Evolutionary conservation across 441 rosid species (phyloP), one percentile per base, ranked within the genome.

Genomic region (Erodium chrysanthum): DNA sequence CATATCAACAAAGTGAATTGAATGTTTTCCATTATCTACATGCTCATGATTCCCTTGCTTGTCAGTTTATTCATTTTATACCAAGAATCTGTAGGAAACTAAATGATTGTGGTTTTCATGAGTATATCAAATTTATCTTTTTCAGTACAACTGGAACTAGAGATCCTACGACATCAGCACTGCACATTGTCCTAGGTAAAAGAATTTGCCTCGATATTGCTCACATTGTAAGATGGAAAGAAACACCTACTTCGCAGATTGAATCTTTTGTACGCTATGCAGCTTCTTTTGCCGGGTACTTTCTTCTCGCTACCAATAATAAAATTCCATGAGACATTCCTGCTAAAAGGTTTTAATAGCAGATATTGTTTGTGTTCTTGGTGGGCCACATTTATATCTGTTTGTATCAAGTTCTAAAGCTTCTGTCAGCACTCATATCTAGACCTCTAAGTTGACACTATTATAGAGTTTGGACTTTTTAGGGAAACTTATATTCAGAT

Each of bases 251-350:
- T 65, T 86, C 96, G 5, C 72, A 76, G 66, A 79, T 82, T 66
- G 94, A 92, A 77, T 96, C 96, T 73, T 83, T 68, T 67, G 84
- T 88, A 77, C 96, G 94, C 78, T 92, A 90, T 78, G 96, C 94
- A 50, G 96, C 91, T 79, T 92, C 98, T 66, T 92, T 92, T 84
- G 94, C 97, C 72, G 98, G 98, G 98, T 92, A 92, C 66, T 79
- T 70, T 73, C 76, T 72, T 67, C 42, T 66, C 58, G 64, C 65
- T 60, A 21, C 68, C 74, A 20, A 54, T 71, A 64, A 33, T 68
- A 14, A 73, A 66, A 7, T 73, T 60, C 29, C 33, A 20, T 10
- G 6, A 54, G 54, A 18, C 52, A 29, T 29, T 29, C 6, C 22
- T 22, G 27, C 63, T 25, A 21, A 46, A 70, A 67, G 31, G 9